A percentile compares a stretch with the other conserved stretches of the same genome.
Evolutionary conservation across 371 early-diverging fungal genomes (phyloP).

Genomic region (Saksenaea oblongispora): DNA sequence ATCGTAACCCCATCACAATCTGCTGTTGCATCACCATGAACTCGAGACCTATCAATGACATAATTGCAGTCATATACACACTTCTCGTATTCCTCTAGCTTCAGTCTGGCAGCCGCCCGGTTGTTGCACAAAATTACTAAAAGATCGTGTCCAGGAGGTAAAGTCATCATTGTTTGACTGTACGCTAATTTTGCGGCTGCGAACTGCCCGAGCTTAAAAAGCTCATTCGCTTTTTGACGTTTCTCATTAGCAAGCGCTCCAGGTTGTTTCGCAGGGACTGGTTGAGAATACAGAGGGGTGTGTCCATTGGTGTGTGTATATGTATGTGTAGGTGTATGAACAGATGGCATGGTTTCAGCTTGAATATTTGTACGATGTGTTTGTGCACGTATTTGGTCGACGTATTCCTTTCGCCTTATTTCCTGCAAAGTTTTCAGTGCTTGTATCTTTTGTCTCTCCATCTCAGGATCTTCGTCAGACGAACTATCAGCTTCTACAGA

Average conservation of each 20-base stretch:
- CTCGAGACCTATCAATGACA: slow-evolving; percentile 39
- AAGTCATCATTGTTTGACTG: slow-evolving; percentile 55
- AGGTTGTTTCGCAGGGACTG: not conserved
- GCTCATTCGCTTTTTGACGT: slow-evolving; percentile 68
- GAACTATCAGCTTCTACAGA: slow-evolving; percentile 31
- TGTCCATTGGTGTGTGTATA: not conserved
- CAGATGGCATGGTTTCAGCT: not conserved
- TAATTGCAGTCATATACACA: slow-evolving; percentile 55
- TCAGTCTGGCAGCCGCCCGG: slow-evolving; percentile 75
- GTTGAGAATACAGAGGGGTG: not conserved
- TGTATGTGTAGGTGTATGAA: not conserved
- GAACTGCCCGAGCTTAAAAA: slow-evolving; percentile 83
- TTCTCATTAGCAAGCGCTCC: slow-evolving; percentile 3
- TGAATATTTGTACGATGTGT: not conserved
- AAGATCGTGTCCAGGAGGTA: slow-evolving; percentile 53
- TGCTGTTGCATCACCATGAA: slow-evolving; percentile 12
- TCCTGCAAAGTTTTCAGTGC: not conserved
- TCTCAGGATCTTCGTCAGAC: slow-evolving; percentile 29
- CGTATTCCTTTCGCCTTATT: not conserved
- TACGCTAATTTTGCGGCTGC: slow-evolving; percentile 74
- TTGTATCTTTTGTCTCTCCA: slow-evolving; percentile 9
- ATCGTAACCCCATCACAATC: slow-evolving; percentile 22
- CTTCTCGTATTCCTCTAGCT: slow-evolving; percentile 75
- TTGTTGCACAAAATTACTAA: slow-evolving; percentile 71
- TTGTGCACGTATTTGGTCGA: not conserved